Percentiles rank a stretch among this genome's conserved stretches.
phyloP scores from a whole-genome alignment of 164 flowering plant genomes.

The Tetrastigma voinierianum region DNA sequence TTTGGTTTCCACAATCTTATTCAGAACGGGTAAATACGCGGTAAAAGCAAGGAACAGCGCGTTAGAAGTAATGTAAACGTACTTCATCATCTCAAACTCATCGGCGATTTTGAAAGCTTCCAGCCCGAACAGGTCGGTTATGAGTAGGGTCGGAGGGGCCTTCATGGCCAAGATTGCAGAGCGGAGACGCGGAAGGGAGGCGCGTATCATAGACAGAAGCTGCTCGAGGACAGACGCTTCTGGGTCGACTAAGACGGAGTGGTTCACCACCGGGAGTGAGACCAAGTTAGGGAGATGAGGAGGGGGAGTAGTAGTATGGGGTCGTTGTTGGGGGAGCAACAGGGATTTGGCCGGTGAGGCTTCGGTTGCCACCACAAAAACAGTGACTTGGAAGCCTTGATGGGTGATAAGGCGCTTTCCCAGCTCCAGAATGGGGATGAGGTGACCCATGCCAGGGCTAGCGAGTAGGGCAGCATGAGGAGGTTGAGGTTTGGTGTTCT shows the following conservation, averaged over 20 bases:
- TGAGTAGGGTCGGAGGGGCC: conserved; percentile 20
- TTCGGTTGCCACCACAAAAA: conserved; percentile 8
- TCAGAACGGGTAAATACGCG: conserved; percentile 22
- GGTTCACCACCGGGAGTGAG: conserved; percentile 9
- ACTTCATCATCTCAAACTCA: conserved; percentile 33
- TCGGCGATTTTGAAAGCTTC: conserved; percentile 27
- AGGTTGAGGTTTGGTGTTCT: conserved; percentile 12
- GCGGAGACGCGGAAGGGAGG: conserved; percentile 16
- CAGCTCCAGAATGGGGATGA: conserved; percentile 25
- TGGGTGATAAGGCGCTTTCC: conserved; percentile 17
- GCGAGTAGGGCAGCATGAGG: conserved; percentile 20
- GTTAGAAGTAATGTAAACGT: conserved; percentile 21
- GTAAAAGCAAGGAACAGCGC: conserved; percentile 31
- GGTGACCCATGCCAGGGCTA: conserved; percentile 29
- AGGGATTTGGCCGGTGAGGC: neutral
- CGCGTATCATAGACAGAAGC: conserved; percentile 11
- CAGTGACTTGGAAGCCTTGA: conserved; percentile 18
- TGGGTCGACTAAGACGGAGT: conserved; percentile 6
- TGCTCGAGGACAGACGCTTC: neutral
- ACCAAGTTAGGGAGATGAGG: conserved; percentile 8
- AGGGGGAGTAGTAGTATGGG: too few species aligned
- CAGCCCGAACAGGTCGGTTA: conserved; percentile 40
- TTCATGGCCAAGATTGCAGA: conserved; percentile 11
- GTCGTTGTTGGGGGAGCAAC: conserved; percentile 7
- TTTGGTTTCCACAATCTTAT: conserved; percentile 19